Conservation (phyloP, 2,329 filamentous ascomycete genomes). For the Epichloe uncinata region DNA sequence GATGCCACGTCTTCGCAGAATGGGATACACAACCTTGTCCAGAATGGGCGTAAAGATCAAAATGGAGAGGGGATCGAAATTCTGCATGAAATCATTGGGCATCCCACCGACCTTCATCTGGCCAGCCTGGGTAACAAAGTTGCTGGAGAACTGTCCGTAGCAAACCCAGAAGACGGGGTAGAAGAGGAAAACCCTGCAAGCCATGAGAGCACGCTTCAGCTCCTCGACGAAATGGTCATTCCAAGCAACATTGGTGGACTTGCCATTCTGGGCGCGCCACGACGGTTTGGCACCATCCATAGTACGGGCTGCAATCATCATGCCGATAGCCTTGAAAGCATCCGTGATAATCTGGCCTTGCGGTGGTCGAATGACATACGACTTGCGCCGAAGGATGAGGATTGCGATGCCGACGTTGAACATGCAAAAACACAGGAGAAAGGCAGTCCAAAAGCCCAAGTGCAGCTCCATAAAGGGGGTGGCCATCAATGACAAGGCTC, state of each 20-base stretch:
- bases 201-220: constrained; percentile 50
- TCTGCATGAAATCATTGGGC: constrained; percentile 57
- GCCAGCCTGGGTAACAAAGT: constrained; percentile 49
- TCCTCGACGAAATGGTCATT: constrained; percentile 61
- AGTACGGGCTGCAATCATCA: constrained; percentile 28
- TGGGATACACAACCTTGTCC: constrained; percentile 48
- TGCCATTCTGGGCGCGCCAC: constrained; percentile 41
- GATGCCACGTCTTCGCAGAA: constrained; percentile 42
- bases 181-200: constrained; percentile 58
- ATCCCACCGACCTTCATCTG: constrained; percentile 48
- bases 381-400: constrained; percentile 32
- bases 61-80: constrained; percentile 53
- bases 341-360: constrained; percentile 52
- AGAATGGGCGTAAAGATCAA: constrained; percentile 54
- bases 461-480: constrained; percentile 58
- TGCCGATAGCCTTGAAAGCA: constrained; percentile 38
- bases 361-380: constrained; percentile 37
- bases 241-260: constrained; percentile 37
- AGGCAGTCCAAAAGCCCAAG: constrained; percentile 56
- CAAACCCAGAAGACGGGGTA: constrained; percentile 56
- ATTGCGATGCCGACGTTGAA: constrained; percentile 47
- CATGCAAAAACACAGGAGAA: constrained; percentile 41
- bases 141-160: constrained; percentile 55
- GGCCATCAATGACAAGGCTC: constrained; percentile 52
- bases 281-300: constrained; percentile 52